Percentiles rank a stretch among this genome's conserved stretches.
These are phyloP conservation scores for Penstemon davidsonii DNA, from an alignment of 257 asterid species.

Conservation along the genomic window DNA sequence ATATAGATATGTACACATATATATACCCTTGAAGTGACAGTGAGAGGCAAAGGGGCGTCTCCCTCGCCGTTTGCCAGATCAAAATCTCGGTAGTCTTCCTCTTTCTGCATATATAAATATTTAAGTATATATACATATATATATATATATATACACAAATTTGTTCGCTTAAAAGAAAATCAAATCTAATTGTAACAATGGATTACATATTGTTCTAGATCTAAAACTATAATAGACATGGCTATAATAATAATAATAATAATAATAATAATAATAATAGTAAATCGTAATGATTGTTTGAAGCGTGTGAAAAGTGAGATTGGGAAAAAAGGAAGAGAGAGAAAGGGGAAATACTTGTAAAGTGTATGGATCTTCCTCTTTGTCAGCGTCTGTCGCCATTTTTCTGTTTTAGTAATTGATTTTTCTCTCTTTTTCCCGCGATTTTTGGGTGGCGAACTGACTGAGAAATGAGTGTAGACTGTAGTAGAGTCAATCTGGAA, in stretches of 20 bases:
- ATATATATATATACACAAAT: not conserved
- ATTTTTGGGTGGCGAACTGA: no score
- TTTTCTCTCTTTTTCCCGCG: no score
- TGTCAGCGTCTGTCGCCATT: constrained; percentile 22
- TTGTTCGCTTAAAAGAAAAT: constrained; percentile 6
- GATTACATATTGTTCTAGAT: not conserved
- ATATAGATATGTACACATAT: not conserved
- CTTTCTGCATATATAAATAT: constrained; percentile 64
- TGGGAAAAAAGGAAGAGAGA: constrained; percentile 29
- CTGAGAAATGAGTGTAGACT: no score
- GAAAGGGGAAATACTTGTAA: constrained; percentile 41
- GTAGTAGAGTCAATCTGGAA: no score
- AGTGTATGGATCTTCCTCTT: constrained; percentile 38
- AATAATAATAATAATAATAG: constrained; percentile 12
- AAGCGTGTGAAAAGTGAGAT: constrained; percentile 23
- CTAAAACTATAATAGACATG: constrained; percentile 12
- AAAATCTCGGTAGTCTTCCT: constrained; percentile 69
- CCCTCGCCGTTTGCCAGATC: constrained; percentile 73
- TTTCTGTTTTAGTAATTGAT: no score
- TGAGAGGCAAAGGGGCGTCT: constrained; percentile 87
- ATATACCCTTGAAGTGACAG: constrained; percentile 86
- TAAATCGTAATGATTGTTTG: constrained; percentile 21
- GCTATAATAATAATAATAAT: constrained; percentile 11
- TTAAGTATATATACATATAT: not conserved
- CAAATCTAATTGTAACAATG: no score